Evolutionary conservation across 352 stramenopile genomes (phyloP).

Genomic region (Saprolegnia diclina): DNA sequence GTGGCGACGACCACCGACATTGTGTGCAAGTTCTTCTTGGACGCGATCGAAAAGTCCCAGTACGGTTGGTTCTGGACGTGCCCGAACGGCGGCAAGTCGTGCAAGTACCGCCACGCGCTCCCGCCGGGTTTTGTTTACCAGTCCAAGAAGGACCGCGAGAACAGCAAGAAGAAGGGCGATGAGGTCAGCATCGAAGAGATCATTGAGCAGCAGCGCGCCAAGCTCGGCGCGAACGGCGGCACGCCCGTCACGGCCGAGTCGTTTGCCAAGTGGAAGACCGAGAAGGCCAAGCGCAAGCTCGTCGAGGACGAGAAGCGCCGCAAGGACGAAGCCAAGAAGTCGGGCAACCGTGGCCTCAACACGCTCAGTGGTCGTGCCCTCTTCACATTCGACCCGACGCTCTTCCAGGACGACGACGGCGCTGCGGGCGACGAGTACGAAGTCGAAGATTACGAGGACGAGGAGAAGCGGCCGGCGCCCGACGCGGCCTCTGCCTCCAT

Average conservation of each 20-base stretch:
- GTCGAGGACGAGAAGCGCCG: constrained; percentile 73
- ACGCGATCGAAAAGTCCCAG: constrained; percentile 85
- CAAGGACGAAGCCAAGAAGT: constrained; percentile 85
- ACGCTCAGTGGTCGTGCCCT: constrained; percentile 88
- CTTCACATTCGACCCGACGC: constrained; percentile 85
- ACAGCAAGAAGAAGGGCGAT: constrained; percentile 75
- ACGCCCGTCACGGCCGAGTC: constrained; percentile 85
- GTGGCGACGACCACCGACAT: constrained; percentile 80
- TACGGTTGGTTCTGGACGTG: constrained; percentile 91
- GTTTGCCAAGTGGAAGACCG: constrained; percentile 87
- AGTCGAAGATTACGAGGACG: constrained; percentile 38
- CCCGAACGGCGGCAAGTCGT: constrained; percentile 71
- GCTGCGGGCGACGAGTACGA: constrained; percentile 82
- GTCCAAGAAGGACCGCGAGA: constrained; percentile 79
- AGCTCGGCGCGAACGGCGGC: constrained; percentile 73
- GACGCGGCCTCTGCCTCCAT: constrained; percentile 28
- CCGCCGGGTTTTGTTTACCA: constrained; percentile 86
- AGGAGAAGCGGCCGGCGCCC: constrained; percentile 24
- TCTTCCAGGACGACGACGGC: constrained; percentile 89
- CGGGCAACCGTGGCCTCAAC: constrained; percentile 72
- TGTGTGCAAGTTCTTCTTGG: constrained; percentile 87
- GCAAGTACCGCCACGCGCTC: constrained; percentile 83
- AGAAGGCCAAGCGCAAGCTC: constrained; percentile 68
- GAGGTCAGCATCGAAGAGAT: constrained; percentile 88
- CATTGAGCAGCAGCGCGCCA: constrained; percentile 85